A percentile compares a stretch with the other conserved stretches of the same genome.
phyloP scores from a whole-genome alignment of 108 stramenopile genomes.

The Nitzschia palea region DNA sequence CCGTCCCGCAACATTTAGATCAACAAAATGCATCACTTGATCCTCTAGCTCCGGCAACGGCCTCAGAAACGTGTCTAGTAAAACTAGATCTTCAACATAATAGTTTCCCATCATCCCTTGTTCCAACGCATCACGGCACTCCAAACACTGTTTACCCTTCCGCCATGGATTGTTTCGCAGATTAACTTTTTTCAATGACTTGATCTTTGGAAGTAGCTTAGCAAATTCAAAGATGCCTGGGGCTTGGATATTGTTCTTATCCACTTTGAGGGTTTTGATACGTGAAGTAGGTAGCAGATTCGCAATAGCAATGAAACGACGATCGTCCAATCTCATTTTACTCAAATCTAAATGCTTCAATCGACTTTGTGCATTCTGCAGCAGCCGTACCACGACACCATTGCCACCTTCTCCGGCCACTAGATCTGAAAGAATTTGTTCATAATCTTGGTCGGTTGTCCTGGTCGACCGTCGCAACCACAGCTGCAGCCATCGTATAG shows the following conservation, averaged over 20 bases:
- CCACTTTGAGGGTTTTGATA: constrained; percentile 2
- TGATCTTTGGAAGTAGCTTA: constrained; percentile 2
- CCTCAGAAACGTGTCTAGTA: no score
- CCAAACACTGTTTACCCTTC: background rate
- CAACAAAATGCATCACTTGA: background rate
- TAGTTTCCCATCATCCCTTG: background rate
- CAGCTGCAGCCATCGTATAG: no score
- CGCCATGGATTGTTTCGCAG: constrained; percentile 9
- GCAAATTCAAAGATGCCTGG: background rate
- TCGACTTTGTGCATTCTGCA: background rate
- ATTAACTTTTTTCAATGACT: background rate
- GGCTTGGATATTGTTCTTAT: constrained; percentile 2
- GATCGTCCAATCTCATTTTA: background rate
- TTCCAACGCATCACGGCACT: background rate
- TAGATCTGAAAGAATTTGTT: no score
- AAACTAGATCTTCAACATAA: constrained; percentile 13
- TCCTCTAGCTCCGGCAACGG: background rate
- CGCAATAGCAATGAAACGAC: background rate
- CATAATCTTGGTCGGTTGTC: no score
- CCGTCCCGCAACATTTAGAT: constrained; percentile 8
- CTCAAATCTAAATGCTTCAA: background rate
- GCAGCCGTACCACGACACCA: background rate
- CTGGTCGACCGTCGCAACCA: no score
- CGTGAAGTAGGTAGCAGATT: background rate
- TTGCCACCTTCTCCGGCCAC: no score